phyloP scores from a whole-genome alignment of 2,329 filamentous ascomycete species.

The Leptographium galeiforme region DNA sequence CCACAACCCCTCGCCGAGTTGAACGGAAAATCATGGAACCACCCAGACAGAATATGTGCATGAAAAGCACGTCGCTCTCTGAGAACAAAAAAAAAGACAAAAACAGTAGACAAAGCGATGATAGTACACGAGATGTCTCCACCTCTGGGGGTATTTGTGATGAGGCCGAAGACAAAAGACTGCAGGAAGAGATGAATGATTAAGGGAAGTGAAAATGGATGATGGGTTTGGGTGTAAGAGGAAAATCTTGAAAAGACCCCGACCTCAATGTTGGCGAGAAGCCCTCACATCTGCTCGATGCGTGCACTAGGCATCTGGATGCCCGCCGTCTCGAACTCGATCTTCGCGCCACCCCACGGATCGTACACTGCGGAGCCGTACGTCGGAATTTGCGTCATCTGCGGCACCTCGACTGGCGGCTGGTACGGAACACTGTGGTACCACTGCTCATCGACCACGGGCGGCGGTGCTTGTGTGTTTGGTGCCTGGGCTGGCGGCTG shows the following conservation, averaged over 20 bases:
- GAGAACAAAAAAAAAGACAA: not conserved
- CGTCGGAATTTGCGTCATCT: constrained; percentile 36
- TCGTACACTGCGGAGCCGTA: constrained; percentile 38
- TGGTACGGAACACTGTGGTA: constrained; percentile 39
- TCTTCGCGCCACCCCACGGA: constrained; percentile 36
- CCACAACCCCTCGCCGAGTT: no score
- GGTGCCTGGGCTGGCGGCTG: constrained; percentile 21
- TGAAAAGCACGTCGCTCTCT: not conserved
- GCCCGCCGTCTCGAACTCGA: constrained; percentile 43
- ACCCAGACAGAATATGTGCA: not conserved
- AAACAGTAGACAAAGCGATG: not conserved
- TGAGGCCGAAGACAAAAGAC: not conserved
- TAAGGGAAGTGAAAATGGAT: not conserved
- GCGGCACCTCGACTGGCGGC: constrained; percentile 41
- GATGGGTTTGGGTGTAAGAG: not conserved
- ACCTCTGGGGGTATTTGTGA: constrained; percentile 4
- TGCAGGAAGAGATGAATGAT: not conserved
- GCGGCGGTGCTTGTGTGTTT: constrained; percentile 20
- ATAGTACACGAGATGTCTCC: constrained; percentile 2
- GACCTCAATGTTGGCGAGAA: not conserved
- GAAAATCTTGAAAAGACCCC: not conserved
- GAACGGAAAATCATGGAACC: not conserved
- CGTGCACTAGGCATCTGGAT: constrained; percentile 47
- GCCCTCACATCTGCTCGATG: constrained; percentile 38
- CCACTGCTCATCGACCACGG: constrained; percentile 33